These are phyloP conservation scores for Brassica rapa DNA, from an alignment of 345 rosid genomes.

Conservation along the genomic window DNA sequence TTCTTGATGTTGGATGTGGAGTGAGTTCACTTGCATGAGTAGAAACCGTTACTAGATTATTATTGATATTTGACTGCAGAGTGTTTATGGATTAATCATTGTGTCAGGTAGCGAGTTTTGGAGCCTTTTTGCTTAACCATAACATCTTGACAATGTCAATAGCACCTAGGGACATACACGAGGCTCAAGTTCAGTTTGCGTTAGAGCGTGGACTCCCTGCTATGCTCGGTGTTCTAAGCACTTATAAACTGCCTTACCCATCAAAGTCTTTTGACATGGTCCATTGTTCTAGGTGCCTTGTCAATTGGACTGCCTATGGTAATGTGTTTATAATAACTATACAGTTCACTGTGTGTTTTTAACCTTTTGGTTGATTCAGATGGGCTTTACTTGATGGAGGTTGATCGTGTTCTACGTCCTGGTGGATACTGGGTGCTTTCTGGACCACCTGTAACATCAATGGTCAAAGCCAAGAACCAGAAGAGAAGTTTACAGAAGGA, in stretches of 20 bases:
- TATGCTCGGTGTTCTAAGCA: conserved; percentile 64
- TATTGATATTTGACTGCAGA: background rate
- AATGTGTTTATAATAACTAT: conserved; percentile 16
- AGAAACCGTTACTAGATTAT: conserved; percentile 4
- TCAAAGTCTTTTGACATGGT: conserved; percentile 71
- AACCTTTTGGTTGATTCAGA: conserved; percentile 40
- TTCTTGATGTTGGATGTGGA: conserved; percentile 73
- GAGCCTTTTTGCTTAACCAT: conserved; percentile 54
- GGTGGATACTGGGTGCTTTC: conserved; percentile 73
- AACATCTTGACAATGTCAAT: conserved; percentile 71
- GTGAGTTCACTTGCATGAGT: conserved; percentile 43
- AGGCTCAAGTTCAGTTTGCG: conserved; percentile 78
- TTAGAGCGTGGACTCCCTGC: conserved; percentile 77
- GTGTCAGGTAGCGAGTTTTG: conserved; percentile 76
- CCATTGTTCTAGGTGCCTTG: conserved; percentile 80
- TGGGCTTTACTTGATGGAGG: conserved; percentile 64
- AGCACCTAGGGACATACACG: conserved; percentile 74
- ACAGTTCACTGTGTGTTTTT: background rate
- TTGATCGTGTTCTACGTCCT: conserved; percentile 49
- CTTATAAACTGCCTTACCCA: conserved; percentile 61
- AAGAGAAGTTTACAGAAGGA: conserved; percentile 54
- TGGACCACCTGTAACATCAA: conserved; percentile 71
- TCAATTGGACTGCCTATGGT: conserved; percentile 63
- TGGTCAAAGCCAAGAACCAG: conserved; percentile 48
- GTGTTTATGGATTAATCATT: background rate